A percentile compares a stretch with the other conserved stretches of the same genome.
phyloP scores from a whole-genome alignment of 352 stramenopile species.

The Phytophthora chlamydospora region DNA sequence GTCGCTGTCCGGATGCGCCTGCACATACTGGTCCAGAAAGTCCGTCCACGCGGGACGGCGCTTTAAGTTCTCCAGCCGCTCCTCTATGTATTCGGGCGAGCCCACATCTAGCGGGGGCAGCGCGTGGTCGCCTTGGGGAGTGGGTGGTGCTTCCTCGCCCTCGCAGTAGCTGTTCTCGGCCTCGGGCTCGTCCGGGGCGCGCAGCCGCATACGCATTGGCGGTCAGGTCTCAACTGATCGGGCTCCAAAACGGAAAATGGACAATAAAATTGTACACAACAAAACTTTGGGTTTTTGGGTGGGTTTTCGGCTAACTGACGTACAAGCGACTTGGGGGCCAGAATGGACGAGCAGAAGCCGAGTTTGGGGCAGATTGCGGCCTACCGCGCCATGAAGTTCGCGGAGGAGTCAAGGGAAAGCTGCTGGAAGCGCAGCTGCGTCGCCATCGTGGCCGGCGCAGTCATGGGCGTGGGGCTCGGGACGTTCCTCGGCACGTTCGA shows the following conservation, averaged over 20 bases:
- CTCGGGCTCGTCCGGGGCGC: slow-evolving; percentile 64
- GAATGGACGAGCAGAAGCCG: slow-evolving; percentile 30
- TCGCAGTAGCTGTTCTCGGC: slow-evolving; percentile 42
- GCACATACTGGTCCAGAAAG: slow-evolving; percentile 81
- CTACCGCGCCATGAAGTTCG: slow-evolving; percentile 69
- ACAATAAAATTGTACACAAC: too few relatives aligned
- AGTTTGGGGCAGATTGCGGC: slow-evolving; percentile 43
- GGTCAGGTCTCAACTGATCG: slow-evolving; percentile 14
- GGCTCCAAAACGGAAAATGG: too few relatives aligned
- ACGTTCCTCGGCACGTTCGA: slow-evolving; percentile 90
- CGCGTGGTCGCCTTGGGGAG: slow-evolving; percentile 20
- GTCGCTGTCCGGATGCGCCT: slow-evolving; percentile 49
- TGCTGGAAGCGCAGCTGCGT: slow-evolving; percentile 89
- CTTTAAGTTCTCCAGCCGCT: slow-evolving; percentile 89
- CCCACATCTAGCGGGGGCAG: slow-evolving; percentile 67
- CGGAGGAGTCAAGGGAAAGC: slow-evolving; percentile 79
- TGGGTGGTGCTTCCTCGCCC: slow-evolving; percentile 16
- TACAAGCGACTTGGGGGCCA: not conserved
- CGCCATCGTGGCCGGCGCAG: slow-evolving; percentile 65
- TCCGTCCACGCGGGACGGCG: slow-evolving; percentile 59
- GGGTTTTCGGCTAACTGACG: not conserved
- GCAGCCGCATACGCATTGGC: slow-evolving; percentile 72
- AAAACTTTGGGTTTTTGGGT: not conserved
- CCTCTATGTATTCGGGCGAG: slow-evolving; percentile 84
- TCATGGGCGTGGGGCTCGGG: slow-evolving; percentile 84